Evolutionary conservation across 495 filamentous ascomycete species (phyloP), one percentile per base, ranked within the genome.

Genomic region (Aspergillus biplanus): DNA sequence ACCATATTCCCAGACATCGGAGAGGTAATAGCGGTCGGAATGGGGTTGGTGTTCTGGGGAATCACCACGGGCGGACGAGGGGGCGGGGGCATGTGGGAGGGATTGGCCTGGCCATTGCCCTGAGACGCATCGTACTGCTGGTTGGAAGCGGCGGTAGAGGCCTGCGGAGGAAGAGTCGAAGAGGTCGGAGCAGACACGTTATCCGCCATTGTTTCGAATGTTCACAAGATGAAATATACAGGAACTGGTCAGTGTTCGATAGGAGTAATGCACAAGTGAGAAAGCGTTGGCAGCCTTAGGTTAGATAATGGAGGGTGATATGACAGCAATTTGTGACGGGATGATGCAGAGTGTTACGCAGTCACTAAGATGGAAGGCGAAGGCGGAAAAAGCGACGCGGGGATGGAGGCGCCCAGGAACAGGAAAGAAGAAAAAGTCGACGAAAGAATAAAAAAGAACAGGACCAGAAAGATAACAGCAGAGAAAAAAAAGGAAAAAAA

Each of bases 31-130:
- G 95, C 92, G 18, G 92, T 96, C 21, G 92, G 92, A 71, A 98
- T 97, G 32, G 92, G 92, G 72, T 96, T 97, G 72, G 87, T 97
- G 74, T 97, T 97, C 76, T 97, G 95, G 52, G 94, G 93, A 69
- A 97, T 99, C 68, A 91, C 86, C 65, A 93, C 87, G 13, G 90
- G 90, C 61, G 95, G 89, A 18, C 97, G 87, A 59, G 93, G 91
- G 44, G 93, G 94, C 8, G 94, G 95, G 48, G 93, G 92, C 92
- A 98, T 94, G 76, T 97, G 95, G 59, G 87, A 78, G 13, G 81
- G 78, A 69, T 84, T 83, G 49, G 73, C 68, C 64, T 88, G 86
- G 68, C 88, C 88, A 70, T 86, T 85, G 60, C 75, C 79, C 71
- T 87, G 85, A 58, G 82, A 77, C 66, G 84, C 86, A 74, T 91